A percentile compares a stretch with the other conserved stretches of the same genome.
Conservation (phyloP, 306 rosid species). For the Cucurbita maxima region DNA sequence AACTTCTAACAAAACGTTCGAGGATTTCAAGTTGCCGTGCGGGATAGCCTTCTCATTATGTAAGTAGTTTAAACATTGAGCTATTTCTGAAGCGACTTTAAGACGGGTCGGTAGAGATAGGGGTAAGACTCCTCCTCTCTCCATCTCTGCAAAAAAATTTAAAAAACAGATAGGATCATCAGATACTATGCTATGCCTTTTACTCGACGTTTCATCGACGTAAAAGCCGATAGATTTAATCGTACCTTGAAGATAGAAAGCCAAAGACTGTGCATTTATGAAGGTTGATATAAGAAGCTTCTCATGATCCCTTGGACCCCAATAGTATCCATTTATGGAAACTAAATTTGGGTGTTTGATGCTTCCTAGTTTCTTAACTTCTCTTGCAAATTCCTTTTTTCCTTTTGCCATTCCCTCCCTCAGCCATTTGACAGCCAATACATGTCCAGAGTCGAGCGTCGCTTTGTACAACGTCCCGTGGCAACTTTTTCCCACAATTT, state of each 20-base stretch:
- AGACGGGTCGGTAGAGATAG: constrained; percentile 40
- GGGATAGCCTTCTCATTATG: constrained; percentile 71
- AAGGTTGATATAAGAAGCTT: constrained; percentile 48
- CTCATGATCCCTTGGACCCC: constrained; percentile 63
- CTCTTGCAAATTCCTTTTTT: constrained; percentile 61
- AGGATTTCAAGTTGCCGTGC: constrained; percentile 71
- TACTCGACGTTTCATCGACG: not conserved
- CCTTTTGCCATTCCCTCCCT: constrained; percentile 73
- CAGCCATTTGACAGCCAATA: constrained; percentile 60
- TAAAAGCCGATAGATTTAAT: not conserved
- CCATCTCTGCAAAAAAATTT: constrained; percentile 25
- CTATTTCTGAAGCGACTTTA: constrained; percentile 40
- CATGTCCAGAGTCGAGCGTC: constrained; percentile 47
- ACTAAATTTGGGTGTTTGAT: constrained; percentile 63
- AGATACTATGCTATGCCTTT: not conserved
- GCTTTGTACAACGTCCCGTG: constrained; percentile 74
- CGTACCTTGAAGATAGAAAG: constrained; percentile 57
- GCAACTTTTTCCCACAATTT: constrained; percentile 60
- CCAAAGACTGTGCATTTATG: constrained; percentile 53
- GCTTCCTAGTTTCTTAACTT: constrained; percentile 59
- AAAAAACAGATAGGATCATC: not conserved
- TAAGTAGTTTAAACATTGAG: constrained; percentile 42
- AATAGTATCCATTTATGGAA: constrained; percentile 56
- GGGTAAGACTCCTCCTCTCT: constrained; percentile 29
- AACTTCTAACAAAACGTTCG: constrained; percentile 50